phyloP scores from a whole-genome alignment of 2,329 filamentous ascomycete genomes.

The Plectosphaerella plurivora region DNA sequence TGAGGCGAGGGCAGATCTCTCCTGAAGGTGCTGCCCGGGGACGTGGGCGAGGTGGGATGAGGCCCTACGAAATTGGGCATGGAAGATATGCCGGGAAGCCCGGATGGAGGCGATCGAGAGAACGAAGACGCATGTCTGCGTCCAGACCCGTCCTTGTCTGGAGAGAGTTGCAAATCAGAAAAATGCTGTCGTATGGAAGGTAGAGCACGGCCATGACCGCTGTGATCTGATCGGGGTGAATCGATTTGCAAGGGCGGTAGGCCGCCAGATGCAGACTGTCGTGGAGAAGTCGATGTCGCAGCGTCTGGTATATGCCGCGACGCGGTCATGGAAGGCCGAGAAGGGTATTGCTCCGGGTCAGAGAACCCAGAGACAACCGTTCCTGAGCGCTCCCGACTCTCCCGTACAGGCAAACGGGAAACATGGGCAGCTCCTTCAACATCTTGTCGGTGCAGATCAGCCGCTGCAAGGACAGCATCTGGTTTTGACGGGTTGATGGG shows the following conservation, averaged over 20 bases:
- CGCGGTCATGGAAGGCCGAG: slow-evolving; percentile 17
- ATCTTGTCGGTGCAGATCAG: too few relatives aligned
- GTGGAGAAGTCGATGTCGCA: slow-evolving; percentile 8
- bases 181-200: slow-evolving; percentile 33
- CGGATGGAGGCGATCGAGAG: slow-evolving; percentile 28
- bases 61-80: slow-evolving; percentile 12
- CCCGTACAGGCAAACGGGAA: too few relatives aligned
- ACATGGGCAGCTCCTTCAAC: too few relatives aligned
- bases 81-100: slow-evolving; percentile 23
- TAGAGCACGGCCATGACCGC: slow-evolving; percentile 23
- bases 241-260: slow-evolving; percentile 32
- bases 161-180: slow-evolving; percentile 26
- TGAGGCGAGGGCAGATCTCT: slow-evolving; percentile 43
- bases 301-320: slow-evolving; percentile 1
- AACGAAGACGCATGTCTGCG: slow-evolving; percentile 16
- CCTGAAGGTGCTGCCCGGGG: slow-evolving; percentile 42
- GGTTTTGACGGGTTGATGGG: too few relatives aligned
- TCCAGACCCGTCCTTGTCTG: slow-evolving; percentile 23
- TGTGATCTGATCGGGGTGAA: slow-evolving; percentile 27
- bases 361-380: background rate
- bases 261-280: slow-evolving; percentile 16
- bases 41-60: slow-evolving; percentile 40
- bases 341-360: background rate
- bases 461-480: too few relatives aligned
- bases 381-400: too few relatives aligned